Percentiles rank a stretch among this genome's conserved stretches.
These are phyloP conservation scores for Cylindrodendrum hubeiense DNA, from an alignment of 2,329 filamentous ascomycete genomes.

Conservation along the genomic window DNA sequence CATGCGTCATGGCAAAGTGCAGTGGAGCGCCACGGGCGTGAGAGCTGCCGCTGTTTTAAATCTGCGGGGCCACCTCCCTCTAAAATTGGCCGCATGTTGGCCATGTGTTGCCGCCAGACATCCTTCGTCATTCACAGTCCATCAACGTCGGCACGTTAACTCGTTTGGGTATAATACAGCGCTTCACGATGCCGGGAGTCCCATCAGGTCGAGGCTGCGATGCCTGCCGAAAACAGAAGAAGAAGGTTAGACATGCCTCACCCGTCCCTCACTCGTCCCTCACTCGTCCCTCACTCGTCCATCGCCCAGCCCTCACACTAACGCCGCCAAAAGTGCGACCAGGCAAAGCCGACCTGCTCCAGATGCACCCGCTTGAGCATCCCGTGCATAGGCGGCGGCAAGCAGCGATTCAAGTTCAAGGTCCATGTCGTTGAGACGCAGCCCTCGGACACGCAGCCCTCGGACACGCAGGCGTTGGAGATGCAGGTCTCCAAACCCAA, in stretches of 20 bases:
- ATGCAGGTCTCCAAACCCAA: conserved; percentile 1
- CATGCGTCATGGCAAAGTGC: too few relatives aligned
- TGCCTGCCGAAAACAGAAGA: conserved; percentile 64
- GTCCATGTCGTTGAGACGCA: conserved; percentile 42
- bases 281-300: not conserved
- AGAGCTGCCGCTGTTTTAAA: not conserved
- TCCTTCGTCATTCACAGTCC: conserved; percentile 5
- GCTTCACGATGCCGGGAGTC: conserved; percentile 62
- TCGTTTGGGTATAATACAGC: conserved; percentile 37
- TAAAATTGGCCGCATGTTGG: not conserved
- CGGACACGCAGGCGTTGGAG: too few relatives aligned
- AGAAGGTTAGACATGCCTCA: conserved; percentile 59
- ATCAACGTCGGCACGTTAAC: conserved; percentile 23
- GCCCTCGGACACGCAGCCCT: too few relatives aligned
- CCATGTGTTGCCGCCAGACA: not conserved
- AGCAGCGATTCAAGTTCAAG: conserved; percentile 63
- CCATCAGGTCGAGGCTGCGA: conserved; percentile 64
- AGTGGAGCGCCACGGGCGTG: too few relatives aligned
- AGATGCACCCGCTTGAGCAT: conserved; percentile 60
- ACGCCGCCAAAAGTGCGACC: conserved; percentile 56
- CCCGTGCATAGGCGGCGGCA: conserved; percentile 58
- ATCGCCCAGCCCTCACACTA: not conserved
- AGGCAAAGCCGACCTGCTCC: conserved; percentile 56
- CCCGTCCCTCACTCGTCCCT: not conserved
- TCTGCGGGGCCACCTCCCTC: conserved; percentile 17